Base-by-base conservation (phyloP, 2,329 filamentous ascomycete genomes). In the Neoarthrinium moseri region DNA sequence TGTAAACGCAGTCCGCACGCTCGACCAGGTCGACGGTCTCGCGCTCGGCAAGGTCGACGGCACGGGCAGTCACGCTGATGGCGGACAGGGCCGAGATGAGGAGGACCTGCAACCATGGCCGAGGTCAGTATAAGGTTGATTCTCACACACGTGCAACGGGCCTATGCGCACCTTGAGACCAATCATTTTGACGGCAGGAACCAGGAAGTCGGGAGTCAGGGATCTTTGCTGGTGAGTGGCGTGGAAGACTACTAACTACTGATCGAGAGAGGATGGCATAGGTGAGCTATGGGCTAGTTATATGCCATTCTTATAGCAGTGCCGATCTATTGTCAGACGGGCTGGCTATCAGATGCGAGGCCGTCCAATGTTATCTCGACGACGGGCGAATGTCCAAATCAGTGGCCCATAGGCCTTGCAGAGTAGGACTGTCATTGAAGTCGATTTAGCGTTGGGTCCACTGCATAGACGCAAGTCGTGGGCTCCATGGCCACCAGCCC, bases 1-100 rank as follows among this genome's bases (percentile, higher is more conserved):
- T 64, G 41, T 61, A 65, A 43, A 58, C 65, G 46, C 67, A 71
- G 30, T 13, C 48, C 20, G 47, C 58, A 7, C 51, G 39, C 24
- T 43, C 46, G 30, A 53, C 12, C n/a, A n/a, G n/a, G 11, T 33
- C 50, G 23, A 40, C 47, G 33, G 44, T 51, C 35, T 35, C 49
- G 46, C 23, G 43, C 12, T 45, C 43, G 34, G 50, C 39, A 11
- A 47, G 24, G 24, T 56, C 53, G 2, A 54, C 47, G 33, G 53
- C 56, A 12, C 51, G 44, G 8, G 48, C 57, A 3, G 53, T 54
- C n/a, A 54, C 51, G 23, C 36, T 50, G 24, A 52, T 22, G n/a
- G 51, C 54, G 13, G 59, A 55, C 15, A 54, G 30, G n/a, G 51
- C 48, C 36, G 54, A 48, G 18, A 56, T 35, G 26, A 58, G 42